Base-by-base conservation (phyloP, 2,329 filamentous ascomycete genomes). In the Pseudocercospora musae region DNA sequence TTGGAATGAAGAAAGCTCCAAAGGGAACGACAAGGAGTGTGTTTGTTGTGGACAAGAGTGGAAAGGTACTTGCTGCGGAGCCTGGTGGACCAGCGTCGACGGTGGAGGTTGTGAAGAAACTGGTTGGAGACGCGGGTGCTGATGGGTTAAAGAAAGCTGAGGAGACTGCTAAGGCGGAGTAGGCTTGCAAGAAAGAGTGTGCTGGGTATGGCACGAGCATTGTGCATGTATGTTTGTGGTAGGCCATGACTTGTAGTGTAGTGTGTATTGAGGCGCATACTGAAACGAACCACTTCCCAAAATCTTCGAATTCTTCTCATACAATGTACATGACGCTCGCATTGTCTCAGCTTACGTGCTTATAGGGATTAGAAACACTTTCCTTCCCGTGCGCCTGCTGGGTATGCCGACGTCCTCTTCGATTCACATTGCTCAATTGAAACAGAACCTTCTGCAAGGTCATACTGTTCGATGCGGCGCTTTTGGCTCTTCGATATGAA, bases 1-100 rank as follows among this genome's bases (percentile, higher is more conserved):
- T 98, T 74, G 94, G 93, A n/a, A 79, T 98, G 68, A 93, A 92
- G 80, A 97, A 97, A 81, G 77, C 82, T 7, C 89, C 90, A 50
- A 90, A 87, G 77, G 89, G 91, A 64, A 96, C 92, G 15, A 86
- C 85, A 55, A 87, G 95, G 66, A 95, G 94, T 68, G 92, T 98
- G 42, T 96, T 97, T 70, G 90, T 91, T 56, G 83, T 98, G 58
- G 68, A 72, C 60, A 77, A 77, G 63, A 75, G 83, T 23, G 93
- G 92, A 62, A 92, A 93, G 76, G 86, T 96, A 21, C 82, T 96
- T 40, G 85, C 90, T 20, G 84, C 87, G 37, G 85, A 94, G 78
- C 77, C 88, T 0, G 94, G 92, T 63, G 86, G 89, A 33, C 93
- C 94, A 8, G 87, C 86, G 63, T 87, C 84, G 9, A 97, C 94